Conservation (phyloP, 257 asterid genomes). For the Salvia hispanica region DNA sequence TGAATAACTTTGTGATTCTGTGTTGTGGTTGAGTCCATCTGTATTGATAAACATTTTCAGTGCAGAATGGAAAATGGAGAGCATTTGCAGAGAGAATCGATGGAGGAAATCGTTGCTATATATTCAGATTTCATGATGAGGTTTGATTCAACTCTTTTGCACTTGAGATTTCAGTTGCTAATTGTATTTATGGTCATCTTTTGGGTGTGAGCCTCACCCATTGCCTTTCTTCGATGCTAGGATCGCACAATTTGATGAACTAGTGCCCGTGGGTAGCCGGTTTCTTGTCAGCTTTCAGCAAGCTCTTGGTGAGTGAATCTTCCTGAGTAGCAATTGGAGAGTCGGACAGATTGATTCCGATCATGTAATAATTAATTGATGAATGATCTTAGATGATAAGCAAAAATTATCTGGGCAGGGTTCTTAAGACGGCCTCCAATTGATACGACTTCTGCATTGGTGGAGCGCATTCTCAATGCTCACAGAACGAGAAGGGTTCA, state of each 20-base stretch:
- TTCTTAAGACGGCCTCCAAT: conserved; percentile 52
- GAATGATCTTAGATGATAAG: conserved; percentile 15
- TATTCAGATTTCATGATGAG: conserved; percentile 69
- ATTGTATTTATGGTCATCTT: background rate
- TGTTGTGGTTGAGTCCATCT: background rate
- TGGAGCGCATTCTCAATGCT: conserved; percentile 50
- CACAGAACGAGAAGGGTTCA: conserved; percentile 60
- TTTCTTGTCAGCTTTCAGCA: conserved; percentile 66
- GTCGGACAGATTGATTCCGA: conserved; percentile 6
- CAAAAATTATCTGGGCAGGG: conserved; percentile 39
- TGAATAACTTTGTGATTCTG: background rate
- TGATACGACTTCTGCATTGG: conserved; percentile 45
- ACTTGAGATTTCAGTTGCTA: background rate
- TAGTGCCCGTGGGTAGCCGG: conserved; percentile 52
- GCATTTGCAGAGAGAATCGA: conserved; percentile 20
- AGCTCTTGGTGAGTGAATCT: conserved; percentile 58
- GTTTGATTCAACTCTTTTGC: conserved; percentile 29
- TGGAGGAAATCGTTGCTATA: conserved; percentile 34
- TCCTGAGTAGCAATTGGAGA: background rate
- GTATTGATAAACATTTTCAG: background rate
- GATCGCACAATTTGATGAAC: conserved; percentile 64
- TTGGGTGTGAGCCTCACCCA: background rate
- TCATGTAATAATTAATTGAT: background rate
- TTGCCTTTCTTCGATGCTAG: conserved; percentile 36
- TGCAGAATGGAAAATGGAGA: conserved; percentile 54